Percentiles rank a stretch among this genome's conserved stretches.
Evolutionary conservation across 2,329 filamentous ascomycete species (phyloP).

Genomic region (Monilinia fructigena): DNA sequence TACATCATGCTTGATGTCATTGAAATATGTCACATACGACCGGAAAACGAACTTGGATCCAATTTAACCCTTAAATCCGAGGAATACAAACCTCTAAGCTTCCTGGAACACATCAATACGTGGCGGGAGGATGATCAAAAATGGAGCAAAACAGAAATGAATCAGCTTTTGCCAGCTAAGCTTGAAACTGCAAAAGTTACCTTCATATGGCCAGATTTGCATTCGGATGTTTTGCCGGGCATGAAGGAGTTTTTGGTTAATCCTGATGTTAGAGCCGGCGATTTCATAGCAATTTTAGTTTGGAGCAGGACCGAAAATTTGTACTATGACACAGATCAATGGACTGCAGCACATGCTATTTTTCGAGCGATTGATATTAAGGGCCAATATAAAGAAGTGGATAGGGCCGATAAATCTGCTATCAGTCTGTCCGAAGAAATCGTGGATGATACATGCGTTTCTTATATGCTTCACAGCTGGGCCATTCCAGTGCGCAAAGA

Average conservation of each 20-base stretch:
- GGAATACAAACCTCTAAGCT: not conserved
- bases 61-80: not conserved
- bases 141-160: not conserved
- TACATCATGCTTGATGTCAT: not conserved
- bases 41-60: not conserved
- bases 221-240: not conserved
- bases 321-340: not conserved
- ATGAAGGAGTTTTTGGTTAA: slow-evolving; percentile 5
- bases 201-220: not conserved
- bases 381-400: too few species aligned
- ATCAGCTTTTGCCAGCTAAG: not conserved
- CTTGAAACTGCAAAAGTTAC: not conserved
- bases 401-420: too few species aligned
- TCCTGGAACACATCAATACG: slow-evolving; percentile 1
- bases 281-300: slow-evolving; percentile 8
- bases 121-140: not conserved
- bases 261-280: slow-evolving; percentile 3
- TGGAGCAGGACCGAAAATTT: not conserved
- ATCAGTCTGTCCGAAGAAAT: too few species aligned
- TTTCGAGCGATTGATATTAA: not conserved
- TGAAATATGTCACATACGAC: not conserved
- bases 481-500: not conserved
- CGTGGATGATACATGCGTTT: too few species aligned
- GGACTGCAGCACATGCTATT: slow-evolving; percentile 7
- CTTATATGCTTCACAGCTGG: slow-evolving; percentile 2